A percentile compares a stretch with the other conserved stretches of the same genome.
phyloP scores from a whole-genome alignment of 1,284 basidiomycete genomes.

The Porogramme epimiltina region DNA sequence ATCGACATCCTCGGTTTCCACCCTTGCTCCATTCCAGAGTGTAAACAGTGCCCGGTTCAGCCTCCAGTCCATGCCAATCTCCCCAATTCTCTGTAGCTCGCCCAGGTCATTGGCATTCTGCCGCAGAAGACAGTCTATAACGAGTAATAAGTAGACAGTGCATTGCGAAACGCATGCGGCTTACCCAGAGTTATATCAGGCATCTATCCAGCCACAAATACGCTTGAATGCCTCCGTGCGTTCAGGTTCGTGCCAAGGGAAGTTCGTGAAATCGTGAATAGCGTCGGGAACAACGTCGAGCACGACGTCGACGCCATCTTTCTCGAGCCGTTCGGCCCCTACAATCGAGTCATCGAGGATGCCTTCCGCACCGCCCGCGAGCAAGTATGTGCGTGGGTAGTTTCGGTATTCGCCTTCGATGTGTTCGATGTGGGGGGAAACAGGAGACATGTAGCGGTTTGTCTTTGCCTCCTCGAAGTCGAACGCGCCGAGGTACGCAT shows the following conservation, averaged over 20 bases:
- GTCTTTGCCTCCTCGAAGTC: conserved; percentile 22
- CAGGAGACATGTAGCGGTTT: conserved; percentile 30
- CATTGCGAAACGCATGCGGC: too few species aligned
- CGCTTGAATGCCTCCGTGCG: conserved; percentile 30
- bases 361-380: conserved; percentile 35
- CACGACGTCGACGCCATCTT: conserved; percentile 29
- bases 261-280: conserved; percentile 58
- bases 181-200: too few species aligned
- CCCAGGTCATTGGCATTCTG: too few species aligned
- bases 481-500: conserved; percentile 25
- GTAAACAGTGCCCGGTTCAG: too few species aligned
- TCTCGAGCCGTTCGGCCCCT: conserved; percentile 28
- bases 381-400: conserved; percentile 37
- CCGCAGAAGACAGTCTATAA: too few species aligned
- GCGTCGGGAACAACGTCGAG: conserved; percentile 33
- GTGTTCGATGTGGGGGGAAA: conserved; percentile 34
- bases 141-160: too few species aligned
- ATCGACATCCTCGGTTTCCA: too few species aligned
- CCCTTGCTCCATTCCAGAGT: too few species aligned
- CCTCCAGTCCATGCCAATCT: too few species aligned
- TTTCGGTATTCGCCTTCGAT: conserved; percentile 29
- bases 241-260: conserved; percentile 55
- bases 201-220: too few species aligned
- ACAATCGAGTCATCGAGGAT: conserved; percentile 32
- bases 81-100: too few species aligned